phyloP scores from a whole-genome alignment of 2,329 filamentous ascomycete species.

The Colletotrichum sp. region DNA sequence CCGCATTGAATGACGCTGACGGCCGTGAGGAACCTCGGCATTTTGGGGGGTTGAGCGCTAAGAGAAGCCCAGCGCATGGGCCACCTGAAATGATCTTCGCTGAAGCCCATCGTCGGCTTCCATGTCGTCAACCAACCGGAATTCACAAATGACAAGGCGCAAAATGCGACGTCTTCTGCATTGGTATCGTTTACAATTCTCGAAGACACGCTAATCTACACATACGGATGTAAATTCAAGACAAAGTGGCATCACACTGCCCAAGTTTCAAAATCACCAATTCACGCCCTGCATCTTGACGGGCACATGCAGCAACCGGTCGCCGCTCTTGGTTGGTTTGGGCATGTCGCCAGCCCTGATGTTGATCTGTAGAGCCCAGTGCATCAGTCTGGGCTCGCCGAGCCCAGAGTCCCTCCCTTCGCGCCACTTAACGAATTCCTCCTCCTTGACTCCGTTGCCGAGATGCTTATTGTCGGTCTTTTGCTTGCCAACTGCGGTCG shows the following conservation, averaged over 20 bases:
- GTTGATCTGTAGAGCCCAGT: constrained; percentile 58
- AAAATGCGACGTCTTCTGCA: background rate
- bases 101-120: background rate
- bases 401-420: constrained; percentile 47
- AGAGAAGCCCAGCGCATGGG: background rate
- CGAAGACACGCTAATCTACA: background rate
- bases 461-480: constrained; percentile 53
- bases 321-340: constrained; percentile 27
- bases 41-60: background rate
- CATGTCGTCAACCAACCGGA: background rate
- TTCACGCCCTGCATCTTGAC: constrained; percentile 42
- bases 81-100: background rate
- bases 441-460: constrained; percentile 40
- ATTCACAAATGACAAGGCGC: background rate
- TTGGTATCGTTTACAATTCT: background rate
- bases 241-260: background rate
- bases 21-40: constrained; percentile 15
- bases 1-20: constrained; percentile 13
- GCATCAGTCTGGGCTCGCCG: constrained; percentile 50
- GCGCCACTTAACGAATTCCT: constrained; percentile 50
- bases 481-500: constrained; percentile 51
- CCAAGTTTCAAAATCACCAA: constrained; percentile 49
- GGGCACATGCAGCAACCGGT: constrained; percentile 41
- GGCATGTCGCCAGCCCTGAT: constrained; percentile 54
- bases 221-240: background rate